These are phyloP conservation scores for Sanghuangporus sanghuang DNA, from an alignment of 1,284 basidiomycete genomes.

Conservation along the genomic window DNA sequence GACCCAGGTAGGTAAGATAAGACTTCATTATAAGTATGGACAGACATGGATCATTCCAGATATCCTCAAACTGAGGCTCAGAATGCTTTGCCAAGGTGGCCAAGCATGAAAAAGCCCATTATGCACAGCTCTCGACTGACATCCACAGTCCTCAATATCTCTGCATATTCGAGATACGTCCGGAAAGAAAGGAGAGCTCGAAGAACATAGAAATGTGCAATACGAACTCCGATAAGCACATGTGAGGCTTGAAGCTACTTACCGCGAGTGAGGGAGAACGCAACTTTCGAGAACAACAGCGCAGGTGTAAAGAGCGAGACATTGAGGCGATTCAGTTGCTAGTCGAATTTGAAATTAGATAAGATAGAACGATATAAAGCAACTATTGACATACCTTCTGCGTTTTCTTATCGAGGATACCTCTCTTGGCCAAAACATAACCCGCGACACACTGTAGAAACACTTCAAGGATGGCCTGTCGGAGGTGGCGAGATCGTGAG, in stretches of 20 bases:
- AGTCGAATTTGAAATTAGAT: neutral
- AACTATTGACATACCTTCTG: constrained; percentile 59
- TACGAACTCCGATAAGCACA: neutral
- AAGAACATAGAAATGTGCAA: neutral
- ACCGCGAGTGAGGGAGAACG: constrained; percentile 74
- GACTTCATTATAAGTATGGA: too few relatives aligned
- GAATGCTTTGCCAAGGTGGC: too few relatives aligned
- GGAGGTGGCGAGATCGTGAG: neutral
- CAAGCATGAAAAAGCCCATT: too few relatives aligned
- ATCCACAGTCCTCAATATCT: neutral
- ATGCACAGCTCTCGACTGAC: neutral
- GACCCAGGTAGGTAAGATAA: too few relatives aligned
- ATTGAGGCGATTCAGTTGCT: constrained; percentile 78
- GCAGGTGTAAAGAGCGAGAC: constrained; percentile 90
- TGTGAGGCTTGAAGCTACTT: constrained; percentile 20
- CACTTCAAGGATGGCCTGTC: constrained; percentile 89
- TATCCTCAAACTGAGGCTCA: too few relatives aligned
- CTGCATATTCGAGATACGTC: neutral
- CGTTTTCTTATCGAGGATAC: constrained; percentile 84
- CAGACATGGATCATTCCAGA: too few relatives aligned
- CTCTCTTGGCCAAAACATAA: constrained; percentile 73
- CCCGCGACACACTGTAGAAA: constrained; percentile 85
- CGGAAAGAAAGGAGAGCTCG: neutral
- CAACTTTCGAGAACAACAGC: constrained; percentile 90
- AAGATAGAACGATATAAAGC: neutral